A percentile compares a stretch with the other conserved stretches of the same genome.
Evolutionary conservation across 208 protist genomes (phyloP).

Genomic region (Crithidia expoeki): DNA sequence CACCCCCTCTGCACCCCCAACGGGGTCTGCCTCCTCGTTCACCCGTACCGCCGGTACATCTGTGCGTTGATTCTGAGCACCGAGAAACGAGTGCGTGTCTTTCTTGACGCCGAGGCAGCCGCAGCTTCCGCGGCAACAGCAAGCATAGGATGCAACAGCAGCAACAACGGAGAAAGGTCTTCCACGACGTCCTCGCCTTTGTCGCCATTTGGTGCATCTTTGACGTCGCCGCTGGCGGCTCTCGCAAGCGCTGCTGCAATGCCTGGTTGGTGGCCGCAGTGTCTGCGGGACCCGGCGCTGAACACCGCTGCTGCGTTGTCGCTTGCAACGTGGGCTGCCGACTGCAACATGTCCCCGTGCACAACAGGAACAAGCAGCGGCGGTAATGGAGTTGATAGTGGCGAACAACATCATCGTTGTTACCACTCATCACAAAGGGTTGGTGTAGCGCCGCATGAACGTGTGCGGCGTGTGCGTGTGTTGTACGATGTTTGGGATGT

Average conservation of each 20-base stretch:
- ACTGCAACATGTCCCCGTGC: not conserved
- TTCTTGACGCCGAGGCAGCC: slow-evolving; percentile 12
- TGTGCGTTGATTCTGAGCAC: slow-evolving; percentile 62
- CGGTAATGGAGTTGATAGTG: not conserved
- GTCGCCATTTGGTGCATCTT: not conserved
- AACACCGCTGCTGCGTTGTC: slow-evolving; percentile 45
- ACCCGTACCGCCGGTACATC: slow-evolving; percentile 64
- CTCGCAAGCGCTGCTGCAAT: not conserved
- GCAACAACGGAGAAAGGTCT: not conserved
- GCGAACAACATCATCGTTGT: not conserved
- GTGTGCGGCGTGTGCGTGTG: slow-evolving; percentile 60
- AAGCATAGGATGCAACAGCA: not conserved
- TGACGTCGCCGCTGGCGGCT: not conserved
- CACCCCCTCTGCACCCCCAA: slow-evolving; percentile 42
- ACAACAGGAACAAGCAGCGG: not conserved
- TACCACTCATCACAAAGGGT: not conserved
- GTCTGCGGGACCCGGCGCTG: slow-evolving; percentile 45
- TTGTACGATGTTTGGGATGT: slow-evolving; percentile 70
- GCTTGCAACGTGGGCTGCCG: slow-evolving; percentile 29
- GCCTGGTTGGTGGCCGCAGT: slow-evolving; percentile 40
- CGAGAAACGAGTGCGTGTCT: slow-evolving; percentile 29
- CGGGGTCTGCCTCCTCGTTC: slow-evolving; percentile 73
- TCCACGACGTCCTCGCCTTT: not conserved
- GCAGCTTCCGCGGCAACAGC: not conserved
- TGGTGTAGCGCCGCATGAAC: slow-evolving; percentile 22